Base-by-base conservation (phyloP, 495 filamentous ascomycete genomes). In the Lasiosphaeria miniovina region DNA sequence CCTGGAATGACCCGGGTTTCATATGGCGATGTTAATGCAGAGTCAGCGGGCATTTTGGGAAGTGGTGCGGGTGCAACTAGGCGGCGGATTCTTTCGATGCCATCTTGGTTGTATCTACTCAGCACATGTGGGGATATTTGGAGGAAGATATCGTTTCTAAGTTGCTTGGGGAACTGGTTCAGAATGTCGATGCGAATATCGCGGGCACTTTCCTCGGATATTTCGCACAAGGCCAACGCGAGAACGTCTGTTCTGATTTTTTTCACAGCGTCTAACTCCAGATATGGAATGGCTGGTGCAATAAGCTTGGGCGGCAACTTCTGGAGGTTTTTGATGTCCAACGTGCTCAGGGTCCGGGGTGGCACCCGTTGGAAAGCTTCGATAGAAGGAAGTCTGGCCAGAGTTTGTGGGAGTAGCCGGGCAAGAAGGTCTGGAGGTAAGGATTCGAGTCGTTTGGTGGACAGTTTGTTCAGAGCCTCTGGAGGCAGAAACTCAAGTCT, bases 381-480 rank as follows among this genome's bases (percentile, higher is more conserved):
- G 36, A 14, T 0, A 4, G 52, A 38, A 1, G 38, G 0, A 3
- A 58, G 8, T 38, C 49, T 15, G 14, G 24, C 12, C 12, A 55
- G 52, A 32, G 15, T 36, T 1, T 24, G 24, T 24, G 24, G 24
- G 24, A 24, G 24, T 24, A 24, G 24, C 24, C 24, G 24, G 24
- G 1, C 24, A 24, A 24, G 24, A 24, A 24, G 24, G 7, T 48
- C 32, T 0, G n/a, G 5, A 3, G 58, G 52, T n/a, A 61, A 14
- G 4, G 0, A 52, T 14, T 12, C 5, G 45, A 59, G 52, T 7
- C 34, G 32, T 3, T 17, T 1, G 31, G 12, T 3, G 1, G 62
- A 58, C 5, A 64, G 36, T 34, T 17, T 57, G 17, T 14, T 9
- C 0, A 64, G 49, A 1, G 31, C 15, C 41, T 57, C 31, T 6